Base-by-base conservation (phyloP, 108 stramenopile genomes). In the Discostella pseudostelligera region DNA sequence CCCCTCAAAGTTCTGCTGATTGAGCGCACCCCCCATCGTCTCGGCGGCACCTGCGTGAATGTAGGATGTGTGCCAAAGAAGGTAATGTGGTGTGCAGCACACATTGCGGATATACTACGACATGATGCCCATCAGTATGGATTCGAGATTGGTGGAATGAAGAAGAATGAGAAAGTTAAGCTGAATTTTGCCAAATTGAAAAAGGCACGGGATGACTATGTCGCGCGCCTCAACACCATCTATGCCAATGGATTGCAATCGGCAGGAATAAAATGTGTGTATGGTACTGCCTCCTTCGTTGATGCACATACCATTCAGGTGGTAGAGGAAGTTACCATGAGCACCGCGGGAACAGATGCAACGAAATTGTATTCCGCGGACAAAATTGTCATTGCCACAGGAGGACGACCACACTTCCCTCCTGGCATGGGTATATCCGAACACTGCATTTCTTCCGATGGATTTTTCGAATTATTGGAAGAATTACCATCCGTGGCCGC, bases 31-130 rank as follows among this genome's bases (percentile, higher is more conserved):
- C 1, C 21, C 10, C 1, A 24, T 4, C 64, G 80, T 22, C 78
- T 95, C 72, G 97, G 97, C 10, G 98, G 98, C 26, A 99, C 98
- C 17, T 96, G 96, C 57, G 98, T 99, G 72, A 98, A 99, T 63
- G 97, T 98, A 9, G 98, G 98, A 16, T 99, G 98, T 76, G 98
- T 99, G 2, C 98, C 98, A 56, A 99, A 99, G 81, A 98, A 98
- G 73, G 65, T 97, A 59, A 95, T 98, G 97, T 96, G 72, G 65
- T 69, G 74, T 56, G 86, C 90, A 0, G 90, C 98, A 4, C 65
- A 67, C 32, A 86, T 88, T 22, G 69, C 81, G 11, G 82, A 88
- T 45, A 73, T 59, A 13, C 43, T 90, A 45, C 73, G 87, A 10
- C 87, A 90, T 28, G 92, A 92, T 53, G 63, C 71, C 39, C 25